These are phyloP conservation scores for Candida mattraensis DNA, from an alignment of 805 yeast genomes.

Conservation along the genomic window DNA sequence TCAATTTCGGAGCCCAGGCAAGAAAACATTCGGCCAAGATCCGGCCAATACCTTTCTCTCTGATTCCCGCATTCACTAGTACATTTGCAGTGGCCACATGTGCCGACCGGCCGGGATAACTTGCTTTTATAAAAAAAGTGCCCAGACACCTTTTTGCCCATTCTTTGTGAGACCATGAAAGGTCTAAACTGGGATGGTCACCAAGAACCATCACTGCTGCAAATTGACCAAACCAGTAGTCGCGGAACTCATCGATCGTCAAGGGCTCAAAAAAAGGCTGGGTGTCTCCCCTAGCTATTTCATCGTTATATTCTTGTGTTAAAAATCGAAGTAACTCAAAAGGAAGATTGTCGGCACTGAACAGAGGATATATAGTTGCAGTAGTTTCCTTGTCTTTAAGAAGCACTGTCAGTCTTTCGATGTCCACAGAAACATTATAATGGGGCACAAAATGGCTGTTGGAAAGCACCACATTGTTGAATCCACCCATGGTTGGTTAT, in stretches of 20 bases:
- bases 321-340: slow-evolving; percentile 74
- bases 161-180: slow-evolving; percentile 46
- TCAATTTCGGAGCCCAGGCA: slow-evolving; percentile 89
- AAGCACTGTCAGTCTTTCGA: slow-evolving; percentile 71
- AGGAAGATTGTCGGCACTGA: slow-evolving; percentile 67
- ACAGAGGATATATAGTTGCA: slow-evolving; percentile 89
- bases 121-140: slow-evolving; percentile 78
- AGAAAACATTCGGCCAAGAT: slow-evolving; percentile 80
- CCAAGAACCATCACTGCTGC: slow-evolving; percentile 83
- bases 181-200: slow-evolving; percentile 50
- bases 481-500: slow-evolving; percentile 36
- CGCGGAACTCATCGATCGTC: slow-evolving; percentile 71
- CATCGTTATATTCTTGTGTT: slow-evolving; percentile 92
- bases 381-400: slow-evolving; percentile 87
- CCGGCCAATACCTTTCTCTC: slow-evolving; percentile 90
- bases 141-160: slow-evolving; percentile 96
- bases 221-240: slow-evolving; percentile 85
- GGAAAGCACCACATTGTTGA: slow-evolving; percentile 31
- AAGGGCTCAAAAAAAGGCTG: slow-evolving; percentile 82
- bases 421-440: slow-evolving; percentile 28
- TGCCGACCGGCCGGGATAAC: slow-evolving; percentile 89
- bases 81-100: slow-evolving; percentile 92
- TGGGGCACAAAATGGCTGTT: slow-evolving; percentile 33
- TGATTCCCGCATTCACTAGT: slow-evolving; percentile 86
- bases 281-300: slow-evolving; percentile 84